These are phyloP conservation scores for Suhomyces taliae DNA, from an alignment of 1,139 yeast species.

Conservation along the genomic window DNA sequence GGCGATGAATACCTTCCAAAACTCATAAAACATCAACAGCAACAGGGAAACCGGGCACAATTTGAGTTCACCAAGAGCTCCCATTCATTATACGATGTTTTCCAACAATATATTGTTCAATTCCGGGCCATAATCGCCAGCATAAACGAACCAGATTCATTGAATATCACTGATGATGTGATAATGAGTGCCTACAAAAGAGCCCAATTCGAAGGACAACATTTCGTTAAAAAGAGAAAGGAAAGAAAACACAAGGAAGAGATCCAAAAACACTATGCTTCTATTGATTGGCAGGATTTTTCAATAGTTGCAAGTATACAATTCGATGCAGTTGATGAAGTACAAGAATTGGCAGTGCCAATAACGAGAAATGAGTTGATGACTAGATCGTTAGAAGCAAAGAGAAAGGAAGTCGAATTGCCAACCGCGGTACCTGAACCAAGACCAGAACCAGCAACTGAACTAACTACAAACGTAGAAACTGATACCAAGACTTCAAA, in stretches of 20 bases:
- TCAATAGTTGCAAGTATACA: slow-evolving; percentile 66
- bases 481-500: slow-evolving; percentile 5
- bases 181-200: slow-evolving; percentile 53
- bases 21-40: slow-evolving; percentile 38
- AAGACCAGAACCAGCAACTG: not conserved
- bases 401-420: slow-evolving; percentile 22
- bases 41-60: slow-evolving; percentile 47
- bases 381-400: slow-evolving; percentile 55
- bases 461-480: not conserved
- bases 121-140: slow-evolving; percentile 44
- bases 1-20: slow-evolving; percentile 47
- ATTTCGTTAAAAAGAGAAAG: slow-evolving; percentile 28
- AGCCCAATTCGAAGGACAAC: slow-evolving; percentile 54
- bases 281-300: slow-evolving; percentile 89
- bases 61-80: slow-evolving; percentile 64
- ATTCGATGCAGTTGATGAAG: slow-evolving; percentile 66
- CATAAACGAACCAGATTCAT: slow-evolving; percentile 9
- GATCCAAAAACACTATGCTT: slow-evolving; percentile 57
- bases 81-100: slow-evolving; percentile 66
- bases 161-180: slow-evolving; percentile 20
- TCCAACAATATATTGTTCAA: slow-evolving; percentile 52
- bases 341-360: slow-evolving; percentile 62
- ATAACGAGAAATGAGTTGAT: slow-evolving; percentile 59
- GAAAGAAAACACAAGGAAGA: slow-evolving; percentile 32
- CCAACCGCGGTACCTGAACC: slow-evolving; percentile 1